Conservation (phyloP, 805 yeast genomes). For the Metschnikowia bowlesiae region DNA sequence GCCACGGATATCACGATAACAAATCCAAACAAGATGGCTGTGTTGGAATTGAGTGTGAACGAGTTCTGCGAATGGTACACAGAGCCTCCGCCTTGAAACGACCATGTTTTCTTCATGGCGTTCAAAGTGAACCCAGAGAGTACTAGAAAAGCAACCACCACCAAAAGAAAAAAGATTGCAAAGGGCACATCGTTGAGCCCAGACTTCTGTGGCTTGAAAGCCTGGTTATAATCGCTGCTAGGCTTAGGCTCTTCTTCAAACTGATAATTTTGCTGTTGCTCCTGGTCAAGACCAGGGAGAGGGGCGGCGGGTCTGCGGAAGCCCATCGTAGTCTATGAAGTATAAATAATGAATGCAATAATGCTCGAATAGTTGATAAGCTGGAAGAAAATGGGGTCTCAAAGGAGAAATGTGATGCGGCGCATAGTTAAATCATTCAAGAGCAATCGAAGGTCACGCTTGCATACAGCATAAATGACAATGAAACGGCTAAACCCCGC, state of each 20-base stretch:
- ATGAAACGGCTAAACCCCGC: not conserved
- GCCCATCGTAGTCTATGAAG: conserved; percentile 1
- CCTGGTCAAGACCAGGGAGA: conserved; percentile 22
- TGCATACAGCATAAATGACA: not conserved
- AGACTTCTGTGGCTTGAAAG: conserved; percentile 62
- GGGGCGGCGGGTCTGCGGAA: conserved; percentile 8
- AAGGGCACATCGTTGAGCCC: conserved; percentile 70
- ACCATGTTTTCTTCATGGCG: conserved; percentile 54
- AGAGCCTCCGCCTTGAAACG: conserved; percentile 51
- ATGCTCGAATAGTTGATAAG: no score
- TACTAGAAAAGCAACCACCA: conserved; percentile 62
- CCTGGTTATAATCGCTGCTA: conserved; percentile 52
- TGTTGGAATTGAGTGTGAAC: conserved; percentile 72
- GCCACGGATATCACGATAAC: conserved; percentile 57
- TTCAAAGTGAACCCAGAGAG: conserved; percentile 65
- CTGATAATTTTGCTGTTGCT: conserved; percentile 19
- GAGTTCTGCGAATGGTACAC: conserved; percentile 50
- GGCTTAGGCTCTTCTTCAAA: conserved; percentile 30
- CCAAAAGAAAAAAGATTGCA: conserved; percentile 45
- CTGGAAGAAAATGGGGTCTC: no score
- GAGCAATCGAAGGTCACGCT: not conserved
- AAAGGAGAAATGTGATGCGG: not conserved
- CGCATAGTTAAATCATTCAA: not conserved
- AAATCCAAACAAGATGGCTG: conserved; percentile 66
- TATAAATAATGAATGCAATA: no score